Percentiles rank a stretch among this genome's conserved stretches.
Evolutionary conservation across 352 stramenopile species (phyloP).

Genomic region (Pythium apleroticum): DNA sequence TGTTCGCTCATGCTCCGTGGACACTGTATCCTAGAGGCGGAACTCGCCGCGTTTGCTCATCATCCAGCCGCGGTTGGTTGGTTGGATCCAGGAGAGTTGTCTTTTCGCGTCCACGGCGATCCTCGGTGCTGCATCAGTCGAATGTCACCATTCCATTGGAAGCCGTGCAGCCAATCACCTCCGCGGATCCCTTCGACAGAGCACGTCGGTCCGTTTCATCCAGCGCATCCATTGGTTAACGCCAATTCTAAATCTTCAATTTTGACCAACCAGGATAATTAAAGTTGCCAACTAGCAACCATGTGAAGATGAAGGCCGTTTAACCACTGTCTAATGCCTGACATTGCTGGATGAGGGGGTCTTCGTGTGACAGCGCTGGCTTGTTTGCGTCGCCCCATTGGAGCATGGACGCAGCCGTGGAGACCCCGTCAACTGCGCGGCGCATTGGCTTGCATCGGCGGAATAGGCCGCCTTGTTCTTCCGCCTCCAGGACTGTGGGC

Average conservation of each 20-base stretch:
- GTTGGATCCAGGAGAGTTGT: constrained; percentile 12
- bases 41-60: background rate
- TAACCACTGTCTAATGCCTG: background rate
- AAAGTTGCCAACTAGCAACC: background rate
- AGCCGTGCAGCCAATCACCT: constrained; percentile 16
- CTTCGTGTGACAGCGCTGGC: constrained; percentile 14
- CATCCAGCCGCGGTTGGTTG: background rate
- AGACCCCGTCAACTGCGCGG: background rate
- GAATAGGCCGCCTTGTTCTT: constrained; percentile 19
- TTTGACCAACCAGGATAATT: constrained; percentile 8
- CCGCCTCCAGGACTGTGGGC: background rate
- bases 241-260: background rate
- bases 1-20: constrained; percentile 3
- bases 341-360: constrained; percentile 17
- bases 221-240: constrained; percentile 2
- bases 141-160: constrained; percentile 17
- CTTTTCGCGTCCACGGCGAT: constrained; percentile 13
- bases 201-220: constrained; percentile 6
- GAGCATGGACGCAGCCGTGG: constrained; percentile 15
- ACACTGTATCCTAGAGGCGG: constrained; percentile 18
- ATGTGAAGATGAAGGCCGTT: background rate
- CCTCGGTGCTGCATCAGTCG: constrained; percentile 27
- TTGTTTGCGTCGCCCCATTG: constrained; percentile 25
- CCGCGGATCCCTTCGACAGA: constrained; percentile 20
- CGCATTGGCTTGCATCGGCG: constrained; percentile 20